A percentile compares a stretch with the other conserved stretches of the same genome.
phyloP scores from a whole-genome alignment of 2,329 filamentous ascomycete genomes.

The Alternaria conjuncta region DNA sequence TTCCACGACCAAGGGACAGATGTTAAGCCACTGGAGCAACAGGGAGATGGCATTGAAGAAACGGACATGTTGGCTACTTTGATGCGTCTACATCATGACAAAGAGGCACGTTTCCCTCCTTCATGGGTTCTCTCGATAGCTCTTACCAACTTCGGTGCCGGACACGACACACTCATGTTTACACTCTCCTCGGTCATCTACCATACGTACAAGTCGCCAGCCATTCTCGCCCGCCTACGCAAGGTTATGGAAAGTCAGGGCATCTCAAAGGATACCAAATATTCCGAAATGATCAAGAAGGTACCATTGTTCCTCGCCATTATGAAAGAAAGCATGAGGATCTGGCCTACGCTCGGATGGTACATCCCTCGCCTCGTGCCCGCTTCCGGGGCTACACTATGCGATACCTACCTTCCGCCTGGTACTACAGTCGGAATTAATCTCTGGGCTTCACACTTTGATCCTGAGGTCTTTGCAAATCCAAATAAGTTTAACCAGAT shows the following conservation, averaged over 20 bases:
- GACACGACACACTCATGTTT: background rate
- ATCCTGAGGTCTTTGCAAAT: background rate
- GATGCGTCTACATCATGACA: background rate
- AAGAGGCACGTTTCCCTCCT: background rate
- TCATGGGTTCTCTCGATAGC: background rate
- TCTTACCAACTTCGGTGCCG: background rate
- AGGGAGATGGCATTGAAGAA: background rate
- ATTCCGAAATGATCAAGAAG: background rate
- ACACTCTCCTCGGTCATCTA: background rate
- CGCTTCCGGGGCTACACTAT: background rate
- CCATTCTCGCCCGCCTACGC: background rate
- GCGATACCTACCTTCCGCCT: background rate
- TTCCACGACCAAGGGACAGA: background rate
- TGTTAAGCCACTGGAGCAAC: background rate
- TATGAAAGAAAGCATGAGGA: background rate
- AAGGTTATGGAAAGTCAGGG: background rate
- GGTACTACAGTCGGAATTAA: background rate
- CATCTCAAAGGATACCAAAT: rapidly evolving
- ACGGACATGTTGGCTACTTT: background rate
- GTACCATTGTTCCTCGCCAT: rapidly evolving
- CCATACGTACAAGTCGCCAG: background rate
- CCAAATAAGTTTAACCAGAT: background rate
- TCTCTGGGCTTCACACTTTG: background rate
- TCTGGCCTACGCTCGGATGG: background rate
- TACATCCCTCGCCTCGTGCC: background rate